A percentile compares a stretch with the other conserved stretches of the same genome.
These are phyloP conservation scores for Calonectria ilicicola DNA, from an alignment of 2,329 filamentous ascomycete genomes.

Conservation along the genomic window DNA sequence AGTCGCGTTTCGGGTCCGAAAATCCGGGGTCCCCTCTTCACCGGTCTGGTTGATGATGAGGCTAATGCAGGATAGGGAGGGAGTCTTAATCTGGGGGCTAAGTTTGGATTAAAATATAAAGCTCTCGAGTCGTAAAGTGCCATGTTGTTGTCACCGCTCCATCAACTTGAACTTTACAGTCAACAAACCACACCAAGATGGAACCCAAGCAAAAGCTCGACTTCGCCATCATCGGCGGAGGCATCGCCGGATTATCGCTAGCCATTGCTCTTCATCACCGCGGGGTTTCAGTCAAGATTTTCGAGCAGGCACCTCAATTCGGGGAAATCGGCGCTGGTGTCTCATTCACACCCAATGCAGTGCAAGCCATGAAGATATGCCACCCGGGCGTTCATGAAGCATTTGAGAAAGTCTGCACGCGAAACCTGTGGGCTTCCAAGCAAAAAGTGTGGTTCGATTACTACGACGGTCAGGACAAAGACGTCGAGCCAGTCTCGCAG, in stretches of 20 bases:
- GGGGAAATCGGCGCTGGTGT: slow-evolving; percentile 64
- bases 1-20: background rate
- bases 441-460: slow-evolving; percentile 41
- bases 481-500: background rate
- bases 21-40: background rate
- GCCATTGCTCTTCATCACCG: slow-evolving; percentile 60
- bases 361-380: slow-evolving; percentile 56
- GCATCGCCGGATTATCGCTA: slow-evolving; percentile 62
- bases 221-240: slow-evolving; percentile 64
- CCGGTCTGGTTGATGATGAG: background rate
- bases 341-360: slow-evolving; percentile 63
- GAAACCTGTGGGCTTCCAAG: slow-evolving; percentile 38
- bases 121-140: background rate
- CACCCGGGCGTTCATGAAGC: slow-evolving; percentile 52
- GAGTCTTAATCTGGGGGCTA: background rate
- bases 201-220: slow-evolving; percentile 28
- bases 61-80: background rate
- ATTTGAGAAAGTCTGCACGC: slow-evolving; percentile 38
- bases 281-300: slow-evolving; percentile 56
- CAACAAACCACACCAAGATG: background rate
- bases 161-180: background rate
- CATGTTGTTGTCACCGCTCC: too few relatives aligned
- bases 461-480: slow-evolving; percentile 32
- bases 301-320: slow-evolving; percentile 57
- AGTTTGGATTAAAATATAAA: background rate